phyloP scores from a whole-genome alignment of 768 basidiomycete species.

The Boletus reticuloceps region DNA sequence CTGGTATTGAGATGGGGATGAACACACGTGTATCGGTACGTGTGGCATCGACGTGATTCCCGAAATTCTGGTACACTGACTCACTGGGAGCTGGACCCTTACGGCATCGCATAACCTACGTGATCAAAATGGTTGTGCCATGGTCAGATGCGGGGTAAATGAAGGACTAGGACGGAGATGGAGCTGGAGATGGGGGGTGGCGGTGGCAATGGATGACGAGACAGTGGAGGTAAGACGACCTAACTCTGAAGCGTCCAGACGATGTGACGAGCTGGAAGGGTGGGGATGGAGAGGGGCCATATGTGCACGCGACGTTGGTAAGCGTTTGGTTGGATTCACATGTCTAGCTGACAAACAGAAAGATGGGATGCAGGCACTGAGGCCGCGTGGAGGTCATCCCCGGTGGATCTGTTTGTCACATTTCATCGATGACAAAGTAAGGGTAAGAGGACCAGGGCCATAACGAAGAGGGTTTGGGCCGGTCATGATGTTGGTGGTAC shows the following conservation, averaged over 20 bases:
- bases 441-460: no score
- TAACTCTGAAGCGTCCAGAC: background rate
- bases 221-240: slow-evolving; percentile 4
- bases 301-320: background rate
- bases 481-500: no score
- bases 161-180: background rate
- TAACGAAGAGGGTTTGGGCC: no score
- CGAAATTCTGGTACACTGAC: background rate
- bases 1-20: background rate
- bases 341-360: no score
- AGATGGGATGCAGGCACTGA: no score
- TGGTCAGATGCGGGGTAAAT: background rate
- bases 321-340: no score
- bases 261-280: no score
- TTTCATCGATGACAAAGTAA: no score
- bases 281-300: background rate
- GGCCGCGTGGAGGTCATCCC: no score
- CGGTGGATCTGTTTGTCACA: no score
- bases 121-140: background rate
- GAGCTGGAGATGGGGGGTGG: slow-evolving; percentile 2
- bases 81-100: background rate
- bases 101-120: slow-evolving; percentile 2
- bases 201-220: background rate
- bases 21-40: slow-evolving; percentile 3
- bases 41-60: background rate